Conservation (phyloP, 192 early-diverging fungal species). For the Mortierella claussenii region DNA sequence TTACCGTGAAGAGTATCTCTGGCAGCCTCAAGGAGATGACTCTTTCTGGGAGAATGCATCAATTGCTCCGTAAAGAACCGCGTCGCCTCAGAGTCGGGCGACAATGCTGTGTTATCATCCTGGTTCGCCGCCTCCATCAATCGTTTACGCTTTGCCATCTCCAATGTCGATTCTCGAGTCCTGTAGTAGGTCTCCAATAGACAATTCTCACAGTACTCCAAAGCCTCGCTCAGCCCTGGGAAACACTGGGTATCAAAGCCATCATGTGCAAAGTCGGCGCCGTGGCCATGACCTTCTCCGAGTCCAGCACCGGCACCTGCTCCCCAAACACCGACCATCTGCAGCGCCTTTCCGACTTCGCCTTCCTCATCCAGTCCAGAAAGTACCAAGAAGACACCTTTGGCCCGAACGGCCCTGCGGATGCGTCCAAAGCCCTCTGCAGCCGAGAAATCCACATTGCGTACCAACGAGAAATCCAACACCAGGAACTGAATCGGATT, state of each 20-base stretch:
- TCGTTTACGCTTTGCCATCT: constrained; percentile 34
- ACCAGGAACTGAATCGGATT: constrained; percentile 88
- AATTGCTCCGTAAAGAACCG: constrained; percentile 44
- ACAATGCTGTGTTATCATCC: constrained; percentile 21
- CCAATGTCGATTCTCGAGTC: constrained; percentile 55
- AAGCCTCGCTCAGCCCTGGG: constrained; percentile 83
- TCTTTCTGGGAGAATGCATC: constrained; percentile 46
- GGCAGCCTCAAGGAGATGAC: constrained; percentile 43
- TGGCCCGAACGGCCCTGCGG: constrained; percentile 74
- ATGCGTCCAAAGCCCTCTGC: constrained; percentile 88
- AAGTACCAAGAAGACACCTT: constrained; percentile 85
- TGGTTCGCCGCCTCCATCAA: constrained; percentile 34
- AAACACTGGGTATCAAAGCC: constrained; percentile 76
- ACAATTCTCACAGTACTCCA: constrained; percentile 96
- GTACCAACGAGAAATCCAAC: constrained; percentile 89
- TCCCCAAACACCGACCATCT: constrained; percentile 71
- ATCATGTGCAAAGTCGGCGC: constrained; percentile 22
- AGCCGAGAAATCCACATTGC: constrained; percentile 86
- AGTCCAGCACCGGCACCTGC: constrained; percentile 55
- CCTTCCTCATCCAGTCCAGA: constrained; percentile 73
- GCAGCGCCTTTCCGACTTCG: constrained; percentile 76
- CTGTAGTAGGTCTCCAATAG: constrained; percentile 82
- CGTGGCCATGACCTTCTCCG: constrained; percentile 46
- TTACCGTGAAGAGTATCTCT: constrained; percentile 44
- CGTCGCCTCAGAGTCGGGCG: constrained; percentile 41